Evolutionary conservation across 2,329 filamentous ascomycete species (phyloP), one percentile per base, ranked within the genome.

Genomic region (Cordyceps cicadae): DNA sequence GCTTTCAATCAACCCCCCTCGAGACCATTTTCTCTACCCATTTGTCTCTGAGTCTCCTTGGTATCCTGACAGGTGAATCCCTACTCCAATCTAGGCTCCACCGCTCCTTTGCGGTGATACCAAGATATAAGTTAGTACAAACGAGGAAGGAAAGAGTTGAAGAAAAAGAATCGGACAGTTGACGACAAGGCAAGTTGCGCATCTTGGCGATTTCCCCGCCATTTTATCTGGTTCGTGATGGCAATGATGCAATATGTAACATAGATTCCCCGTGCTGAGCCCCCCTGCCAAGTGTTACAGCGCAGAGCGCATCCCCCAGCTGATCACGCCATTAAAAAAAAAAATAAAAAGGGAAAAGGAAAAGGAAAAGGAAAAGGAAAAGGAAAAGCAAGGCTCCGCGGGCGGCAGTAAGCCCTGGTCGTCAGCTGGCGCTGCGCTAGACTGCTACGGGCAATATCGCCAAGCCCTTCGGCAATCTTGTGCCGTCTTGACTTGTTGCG

Each of bases 381-480:
- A 46, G 21, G 19, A 21, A 11, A 46, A 34, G n/a, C 5, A 32
- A 34, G 48, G 8, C 17, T 17, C 26, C 26, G 29, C 45, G 17
- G 29, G 19, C 39, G 43, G n/a, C 43, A n/a, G 56, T 24, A 52
- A 59, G 48, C 56, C 48, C 48, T 17, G 26, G 19, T 29, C n/a
- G 26, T 54, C 57, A 59, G 57, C 57, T 45, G 37, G 49, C 49
- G 57, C 41, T 6, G 26, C 49, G 39, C 57, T 59, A 59, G 39
- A 17, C 57, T 15, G 14, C 4, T 19, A 24, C 15, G 15, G 57
- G 57, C 4, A 59, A 48, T 39, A 46, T 53, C 49, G 49, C 57
- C 57, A 59, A 59, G 57, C 12, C n/a, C 15, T 32, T 59, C 57
- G 57, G 57, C 57, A 59, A 59, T 59, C 57, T 59, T 59, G 12